Evolutionary conservation across 2,329 filamentous ascomycete genomes (phyloP).

Genomic region (Furcasterigmium furcatum): DNA sequence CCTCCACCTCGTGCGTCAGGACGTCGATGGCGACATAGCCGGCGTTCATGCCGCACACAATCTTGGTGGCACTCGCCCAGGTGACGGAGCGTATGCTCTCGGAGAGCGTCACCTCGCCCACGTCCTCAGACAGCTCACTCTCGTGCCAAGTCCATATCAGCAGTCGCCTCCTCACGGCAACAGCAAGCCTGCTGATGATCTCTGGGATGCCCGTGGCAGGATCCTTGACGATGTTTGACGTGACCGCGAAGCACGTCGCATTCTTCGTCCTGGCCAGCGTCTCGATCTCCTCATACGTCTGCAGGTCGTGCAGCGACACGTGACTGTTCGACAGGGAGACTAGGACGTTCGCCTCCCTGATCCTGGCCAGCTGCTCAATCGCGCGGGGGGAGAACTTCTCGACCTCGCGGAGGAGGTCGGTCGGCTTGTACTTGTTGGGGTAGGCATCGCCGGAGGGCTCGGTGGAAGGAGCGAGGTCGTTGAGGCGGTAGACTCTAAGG

Average conservation of each 20-base stretch:
- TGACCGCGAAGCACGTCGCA: conserved; percentile 86
- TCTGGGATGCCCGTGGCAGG: conserved; percentile 81
- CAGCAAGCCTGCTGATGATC: conserved; percentile 86
- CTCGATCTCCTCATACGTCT: conserved; percentile 79
- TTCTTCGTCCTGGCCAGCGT: conserved; percentile 80
- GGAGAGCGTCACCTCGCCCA: conserved; percentile 72
- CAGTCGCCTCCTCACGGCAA: conserved; percentile 87
- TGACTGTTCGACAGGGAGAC: conserved; percentile 88
- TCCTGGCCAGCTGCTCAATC: conserved; percentile 89
- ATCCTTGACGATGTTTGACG: conserved; percentile 93
- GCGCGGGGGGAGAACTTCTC: conserved; percentile 91
- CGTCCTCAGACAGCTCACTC: conserved; percentile 76
- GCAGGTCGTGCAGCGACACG: conserved; percentile 85
- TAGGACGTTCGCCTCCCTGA: conserved; percentile 91
- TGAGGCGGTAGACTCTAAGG: conserved; percentile 87
- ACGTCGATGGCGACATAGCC: conserved; percentile 90
- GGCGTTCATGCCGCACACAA: conserved; percentile 87
- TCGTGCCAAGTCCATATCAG: conserved; percentile 95
- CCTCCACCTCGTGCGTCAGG: conserved; percentile 66
- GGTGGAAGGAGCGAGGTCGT: conserved; percentile 51
- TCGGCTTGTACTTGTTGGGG: conserved; percentile 46
- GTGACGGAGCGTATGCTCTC: conserved; percentile 86
- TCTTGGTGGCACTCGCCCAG: conserved; percentile 83
- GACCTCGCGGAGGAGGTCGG: conserved; percentile 84
- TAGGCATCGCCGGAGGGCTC: conserved; percentile 19